phyloP scores from a whole-genome alignment of 495 filamentous ascomycete species.

The Penicillium ochrochloron region DNA sequence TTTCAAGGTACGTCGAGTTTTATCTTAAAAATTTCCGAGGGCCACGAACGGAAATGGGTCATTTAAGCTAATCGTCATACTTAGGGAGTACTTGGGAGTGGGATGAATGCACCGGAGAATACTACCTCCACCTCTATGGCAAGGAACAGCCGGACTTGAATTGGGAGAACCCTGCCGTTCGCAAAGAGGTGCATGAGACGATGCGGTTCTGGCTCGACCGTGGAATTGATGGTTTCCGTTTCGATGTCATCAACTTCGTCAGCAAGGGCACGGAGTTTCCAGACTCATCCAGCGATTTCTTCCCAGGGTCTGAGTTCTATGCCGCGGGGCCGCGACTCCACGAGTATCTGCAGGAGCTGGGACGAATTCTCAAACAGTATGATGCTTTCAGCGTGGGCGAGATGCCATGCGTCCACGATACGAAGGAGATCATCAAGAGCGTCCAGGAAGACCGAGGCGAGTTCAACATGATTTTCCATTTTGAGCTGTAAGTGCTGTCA shows the following conservation, averaged over 20 bases:
- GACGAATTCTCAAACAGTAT: conserved; percentile 62
- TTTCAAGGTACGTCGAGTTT: conserved; percentile 28
- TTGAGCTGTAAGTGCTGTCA: conserved; percentile 7
- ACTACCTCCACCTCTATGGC: conserved; percentile 52
- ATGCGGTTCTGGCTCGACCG: conserved; percentile 53
- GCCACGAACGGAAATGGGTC: background rate
- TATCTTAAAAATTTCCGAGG: background rate
- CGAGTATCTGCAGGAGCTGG: conserved; percentile 62
- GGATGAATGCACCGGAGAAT: conserved; percentile 50
- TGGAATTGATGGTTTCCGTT: conserved; percentile 53
- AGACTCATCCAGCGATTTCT: conserved; percentile 37
- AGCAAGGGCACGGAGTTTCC: conserved; percentile 48
- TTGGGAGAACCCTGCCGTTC: conserved; percentile 49
- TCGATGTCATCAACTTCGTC: conserved; percentile 59
- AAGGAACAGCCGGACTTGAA: conserved; percentile 55
- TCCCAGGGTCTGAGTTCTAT: conserved; percentile 41
- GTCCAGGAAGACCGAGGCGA: background rate
- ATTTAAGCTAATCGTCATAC: background rate
- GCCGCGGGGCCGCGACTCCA: conserved; percentile 66
- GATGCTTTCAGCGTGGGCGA: conserved; percentile 70
- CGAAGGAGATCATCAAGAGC: conserved; percentile 49
- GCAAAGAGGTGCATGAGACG: conserved; percentile 45
- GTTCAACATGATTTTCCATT: conserved; percentile 10
- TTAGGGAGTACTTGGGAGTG: conserved; percentile 51
- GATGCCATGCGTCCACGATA: conserved; percentile 59